phyloP scores from a whole-genome alignment of 2,329 filamentous ascomycete genomes.

The Colletotrichum zoysiae region DNA sequence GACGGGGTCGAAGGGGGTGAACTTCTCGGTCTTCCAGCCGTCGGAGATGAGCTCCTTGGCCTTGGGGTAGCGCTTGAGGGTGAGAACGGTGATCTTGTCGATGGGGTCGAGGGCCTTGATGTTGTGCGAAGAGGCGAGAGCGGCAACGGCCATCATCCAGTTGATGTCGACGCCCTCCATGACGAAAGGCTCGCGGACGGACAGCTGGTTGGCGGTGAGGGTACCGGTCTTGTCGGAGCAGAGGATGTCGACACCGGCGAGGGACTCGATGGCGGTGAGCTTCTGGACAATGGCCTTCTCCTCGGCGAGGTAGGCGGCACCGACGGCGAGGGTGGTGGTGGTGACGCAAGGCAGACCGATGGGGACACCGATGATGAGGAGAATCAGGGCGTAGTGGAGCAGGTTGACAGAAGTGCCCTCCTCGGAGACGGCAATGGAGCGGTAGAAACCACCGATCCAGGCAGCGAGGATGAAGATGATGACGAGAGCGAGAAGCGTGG shows the following conservation, averaged over 20 bases:
- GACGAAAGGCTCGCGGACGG: slow-evolving; percentile 82
- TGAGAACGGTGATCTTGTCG: slow-evolving; percentile 83
- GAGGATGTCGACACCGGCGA: slow-evolving; percentile 80
- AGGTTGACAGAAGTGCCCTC: slow-evolving; percentile 68
- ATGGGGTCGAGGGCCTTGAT: slow-evolving; percentile 83
- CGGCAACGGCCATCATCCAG: slow-evolving; percentile 87
- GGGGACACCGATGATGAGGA: slow-evolving; percentile 83
- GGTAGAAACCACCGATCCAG: slow-evolving; percentile 86
- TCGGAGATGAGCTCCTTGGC: slow-evolving; percentile 80
- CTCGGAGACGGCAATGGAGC: slow-evolving; percentile 72
- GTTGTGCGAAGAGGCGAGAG: slow-evolving; percentile 83
- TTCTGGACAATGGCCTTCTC: slow-evolving; percentile 86
- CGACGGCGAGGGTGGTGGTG: slow-evolving; percentile 81
- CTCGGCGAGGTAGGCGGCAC: slow-evolving; percentile 81
- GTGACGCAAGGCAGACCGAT: slow-evolving; percentile 85
- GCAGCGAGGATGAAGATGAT: slow-evolving; percentile 81
- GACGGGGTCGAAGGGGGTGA: slow-evolving; percentile 82
- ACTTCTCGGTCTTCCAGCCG: slow-evolving; percentile 83
- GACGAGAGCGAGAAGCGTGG: slow-evolving; percentile 78
- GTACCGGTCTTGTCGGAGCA: slow-evolving; percentile 89
- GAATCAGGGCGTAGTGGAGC: slow-evolving; percentile 76
- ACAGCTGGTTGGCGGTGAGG: slow-evolving; percentile 80
- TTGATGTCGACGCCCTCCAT: slow-evolving; percentile 82
- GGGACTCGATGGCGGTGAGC: slow-evolving; percentile 81
- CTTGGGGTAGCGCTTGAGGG: slow-evolving; percentile 81